Evolutionary conservation across 768 basidiomycete genomes (phyloP).

Genomic region (Amylocystis lapponica): DNA sequence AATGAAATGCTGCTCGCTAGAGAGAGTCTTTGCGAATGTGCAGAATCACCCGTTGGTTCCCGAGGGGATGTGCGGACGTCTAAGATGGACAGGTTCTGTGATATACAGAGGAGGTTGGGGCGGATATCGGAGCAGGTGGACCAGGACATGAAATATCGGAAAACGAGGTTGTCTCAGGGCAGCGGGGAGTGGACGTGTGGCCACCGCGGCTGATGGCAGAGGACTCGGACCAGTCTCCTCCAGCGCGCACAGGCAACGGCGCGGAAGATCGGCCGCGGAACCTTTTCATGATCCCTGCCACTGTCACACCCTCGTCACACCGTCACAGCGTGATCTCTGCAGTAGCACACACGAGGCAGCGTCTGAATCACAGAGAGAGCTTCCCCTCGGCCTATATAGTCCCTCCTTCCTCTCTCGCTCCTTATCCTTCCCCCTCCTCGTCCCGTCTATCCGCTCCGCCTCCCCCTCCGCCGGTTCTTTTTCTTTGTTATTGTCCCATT

Average conservation of each 20-base stretch:
- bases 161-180: background rate
- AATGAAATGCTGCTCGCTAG: background rate
- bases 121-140: background rate
- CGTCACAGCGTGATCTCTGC: background rate
- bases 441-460: conserved; percentile 16
- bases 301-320: background rate
- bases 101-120: too few relatives aligned
- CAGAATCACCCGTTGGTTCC: too few relatives aligned
- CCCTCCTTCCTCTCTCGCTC: conserved; percentile 10
- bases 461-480: conserved; percentile 11
- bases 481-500: conserved; percentile 16
- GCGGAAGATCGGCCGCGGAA: conserved; percentile 4
- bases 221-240: too few relatives aligned
- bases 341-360: conserved; percentile 9
- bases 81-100: too few relatives aligned
- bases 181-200: background rate
- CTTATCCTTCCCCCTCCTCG: conserved; percentile 13
- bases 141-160: background rate
- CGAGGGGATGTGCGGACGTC: too few relatives aligned
- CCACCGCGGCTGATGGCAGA: conserved; percentile 1
- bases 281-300: conserved; percentile 4
- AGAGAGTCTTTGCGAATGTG: too few relatives aligned
- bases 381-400: conserved; percentile 18
- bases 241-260: background rate
- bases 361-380: background rate